phyloP scores from a whole-genome alignment of 495 filamentous ascomycete species.

The Aspergillus bertholletiae region DNA sequence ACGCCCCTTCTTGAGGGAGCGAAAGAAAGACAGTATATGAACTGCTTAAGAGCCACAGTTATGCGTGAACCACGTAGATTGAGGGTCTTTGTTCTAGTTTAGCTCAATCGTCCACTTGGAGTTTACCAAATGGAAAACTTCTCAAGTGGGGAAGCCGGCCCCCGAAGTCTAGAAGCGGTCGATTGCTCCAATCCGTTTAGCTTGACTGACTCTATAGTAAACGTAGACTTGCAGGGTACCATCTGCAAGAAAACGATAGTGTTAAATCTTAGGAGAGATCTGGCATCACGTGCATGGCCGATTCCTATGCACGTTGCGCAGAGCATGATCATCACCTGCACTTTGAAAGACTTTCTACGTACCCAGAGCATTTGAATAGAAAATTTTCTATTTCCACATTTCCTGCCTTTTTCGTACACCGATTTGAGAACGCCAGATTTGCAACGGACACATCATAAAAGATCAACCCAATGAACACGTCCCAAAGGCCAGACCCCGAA shows the following conservation, averaged over 20 bases:
- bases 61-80: not conserved
- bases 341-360: not conserved
- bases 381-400: slow-evolving; percentile 26
- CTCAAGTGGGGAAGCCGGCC: not conserved
- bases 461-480: slow-evolving; percentile 28
- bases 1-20: not conserved
- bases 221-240: not conserved
- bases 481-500: slow-evolving; percentile 45
- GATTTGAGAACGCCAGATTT: slow-evolving; percentile 43
- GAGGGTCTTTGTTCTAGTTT: not conserved
- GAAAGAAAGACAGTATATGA: not conserved
- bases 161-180: not conserved
- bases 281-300: too few relatives aligned
- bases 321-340: too few relatives aligned
- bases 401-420: slow-evolving; percentile 46
- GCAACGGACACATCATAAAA: slow-evolving; percentile 39
- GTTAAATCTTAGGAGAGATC: not conserved
- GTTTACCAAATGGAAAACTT: not conserved
- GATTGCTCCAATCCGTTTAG: not conserved
- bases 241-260: not conserved
- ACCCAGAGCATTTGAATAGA: slow-evolving; percentile 1
- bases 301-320: too few relatives aligned
- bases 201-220: not conserved
- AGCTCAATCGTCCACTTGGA: not conserved
- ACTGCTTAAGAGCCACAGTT: not conserved